A percentile compares a stretch with the other conserved stretches of the same genome.
phyloP scores from a whole-genome alignment of 495 filamentous ascomycete genomes.

The Sordaria brevicollis region DNA sequence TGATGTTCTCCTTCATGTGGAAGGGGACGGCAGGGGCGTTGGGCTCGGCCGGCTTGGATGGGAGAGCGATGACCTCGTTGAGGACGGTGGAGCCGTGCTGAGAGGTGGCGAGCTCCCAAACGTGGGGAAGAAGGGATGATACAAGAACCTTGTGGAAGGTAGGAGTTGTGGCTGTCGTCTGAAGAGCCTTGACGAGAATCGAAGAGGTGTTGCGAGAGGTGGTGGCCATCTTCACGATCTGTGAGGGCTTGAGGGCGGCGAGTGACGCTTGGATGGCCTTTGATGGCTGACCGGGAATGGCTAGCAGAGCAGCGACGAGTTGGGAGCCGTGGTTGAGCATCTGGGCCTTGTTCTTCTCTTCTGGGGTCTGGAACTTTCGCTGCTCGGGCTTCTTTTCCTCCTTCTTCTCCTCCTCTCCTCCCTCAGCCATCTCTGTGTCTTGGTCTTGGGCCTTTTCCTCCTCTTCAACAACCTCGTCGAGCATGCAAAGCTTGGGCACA shows the following conservation, averaged over 20 bases:
- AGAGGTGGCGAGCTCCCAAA: conserved; percentile 57
- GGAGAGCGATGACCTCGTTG: conserved; percentile 62
- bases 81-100: conserved; percentile 68
- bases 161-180: conserved; percentile 48
- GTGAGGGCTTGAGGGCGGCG: conserved; percentile 24
- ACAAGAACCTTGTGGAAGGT: conserved; percentile 39
- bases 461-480: conserved; percentile 27
- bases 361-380: conserved; percentile 16
- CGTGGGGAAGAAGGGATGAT: conserved; percentile 38
- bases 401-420: not conserved
- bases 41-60: conserved; percentile 28
- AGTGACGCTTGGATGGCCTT: conserved; percentile 34
- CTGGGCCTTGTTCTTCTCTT: conserved; percentile 31
- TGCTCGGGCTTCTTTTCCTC: not conserved
- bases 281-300: conserved; percentile 28
- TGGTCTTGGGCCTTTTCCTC: conserved; percentile 13
- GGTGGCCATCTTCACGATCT: conserved; percentile 27
- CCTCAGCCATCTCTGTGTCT: not conserved
- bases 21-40: conserved; percentile 33
- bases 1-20: conserved; percentile 42
- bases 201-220: conserved; percentile 39
- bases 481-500: conserved; percentile 47
- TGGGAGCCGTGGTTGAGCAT: conserved; percentile 36
- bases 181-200: conserved; percentile 59
- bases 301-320: conserved; percentile 29